These are phyloP conservation scores for Mycena sp. DNA, from an alignment of 1,284 basidiomycete species.

Conservation along the genomic window DNA sequence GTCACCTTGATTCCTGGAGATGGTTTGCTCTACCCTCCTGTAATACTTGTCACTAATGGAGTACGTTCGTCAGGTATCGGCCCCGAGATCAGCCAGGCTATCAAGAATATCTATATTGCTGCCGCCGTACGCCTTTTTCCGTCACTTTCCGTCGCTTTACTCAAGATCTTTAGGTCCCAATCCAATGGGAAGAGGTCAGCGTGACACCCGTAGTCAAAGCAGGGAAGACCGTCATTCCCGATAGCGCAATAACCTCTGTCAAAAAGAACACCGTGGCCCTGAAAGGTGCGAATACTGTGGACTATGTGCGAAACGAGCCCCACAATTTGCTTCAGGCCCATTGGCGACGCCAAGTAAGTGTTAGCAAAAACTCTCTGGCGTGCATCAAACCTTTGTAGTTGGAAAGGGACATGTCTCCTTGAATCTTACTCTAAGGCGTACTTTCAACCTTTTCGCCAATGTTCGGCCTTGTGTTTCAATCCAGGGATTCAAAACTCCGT, in stretches of 20 bases:
- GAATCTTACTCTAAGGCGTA: slow-evolving; percentile 96
- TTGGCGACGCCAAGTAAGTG: slow-evolving; percentile 90
- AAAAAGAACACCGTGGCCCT: slow-evolving; percentile 98
- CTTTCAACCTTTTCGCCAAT: slow-evolving; percentile 98
- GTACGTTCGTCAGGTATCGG: slow-evolving; percentile 83
- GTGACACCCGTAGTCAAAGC: slow-evolving; percentile 94
- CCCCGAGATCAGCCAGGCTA: slow-evolving; percentile 96
- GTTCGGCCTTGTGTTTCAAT: slow-evolving; percentile 97
- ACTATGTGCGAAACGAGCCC: not conserved
- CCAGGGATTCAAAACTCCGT: slow-evolving; percentile 97
- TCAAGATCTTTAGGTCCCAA: slow-evolving; percentile 75
- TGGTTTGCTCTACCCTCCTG: slow-evolving; percentile 58
- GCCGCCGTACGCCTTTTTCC: slow-evolving; percentile 69
- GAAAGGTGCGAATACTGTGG: slow-evolving; percentile 73
- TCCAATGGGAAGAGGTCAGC: slow-evolving; percentile 99
- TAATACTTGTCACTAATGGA: slow-evolving; percentile 37
- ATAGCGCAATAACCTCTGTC: slow-evolving; percentile 90
- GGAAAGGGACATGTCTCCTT: slow-evolving; percentile 99
- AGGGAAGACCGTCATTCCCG: slow-evolving; percentile 98
- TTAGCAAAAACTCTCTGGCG: not conserved
- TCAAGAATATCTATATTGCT: slow-evolving; percentile 93
- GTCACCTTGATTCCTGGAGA: slow-evolving; percentile 95
- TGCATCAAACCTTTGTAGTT: slow-evolving; percentile 59
- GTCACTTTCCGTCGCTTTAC: slow-evolving; percentile 10
- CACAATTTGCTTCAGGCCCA: slow-evolving; percentile 64